These are phyloP conservation scores for Aphanomyces euteiches DNA, from an alignment of 352 stramenopile genomes.

Conservation along the genomic window DNA sequence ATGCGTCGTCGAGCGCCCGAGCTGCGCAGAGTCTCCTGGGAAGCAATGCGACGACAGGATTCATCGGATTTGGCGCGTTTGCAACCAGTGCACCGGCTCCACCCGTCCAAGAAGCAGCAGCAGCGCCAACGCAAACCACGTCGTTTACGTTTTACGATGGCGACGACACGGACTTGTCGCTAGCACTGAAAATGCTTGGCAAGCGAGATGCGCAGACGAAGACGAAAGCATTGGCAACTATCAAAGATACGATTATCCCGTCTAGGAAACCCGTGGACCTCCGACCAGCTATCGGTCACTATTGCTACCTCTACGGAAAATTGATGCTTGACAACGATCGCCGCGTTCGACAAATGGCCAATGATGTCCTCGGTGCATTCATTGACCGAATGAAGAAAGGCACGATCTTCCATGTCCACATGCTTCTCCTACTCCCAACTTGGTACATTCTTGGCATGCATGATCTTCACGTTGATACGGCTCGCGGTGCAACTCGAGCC, in stretches of 20 bases:
- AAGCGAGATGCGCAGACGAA: slow-evolving; percentile 83
- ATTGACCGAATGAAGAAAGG: slow-evolving; percentile 61
- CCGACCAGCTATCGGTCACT: slow-evolving; percentile 69
- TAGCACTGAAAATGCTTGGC: slow-evolving; percentile 80
- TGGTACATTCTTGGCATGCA: slow-evolving; percentile 76
- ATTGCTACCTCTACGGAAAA: slow-evolving; percentile 69
- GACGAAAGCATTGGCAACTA: slow-evolving; percentile 67
- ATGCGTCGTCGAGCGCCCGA: slow-evolving; percentile 71
- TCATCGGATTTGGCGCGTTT: slow-evolving; percentile 61
- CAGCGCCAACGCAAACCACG: slow-evolving; percentile 22
- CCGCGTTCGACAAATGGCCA: slow-evolving; percentile 72
- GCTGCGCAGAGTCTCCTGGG: slow-evolving; percentile 33
- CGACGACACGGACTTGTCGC: slow-evolving; percentile 64
- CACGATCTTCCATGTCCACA: slow-evolving; percentile 51
- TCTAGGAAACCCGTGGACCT: slow-evolving; percentile 53
- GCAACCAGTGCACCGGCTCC: slow-evolving; percentile 25
- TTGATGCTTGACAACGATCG: slow-evolving; percentile 81
- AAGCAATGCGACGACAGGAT: slow-evolving; percentile 36
- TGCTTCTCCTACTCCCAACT: slow-evolving; percentile 67
- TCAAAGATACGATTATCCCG: slow-evolving; percentile 58
- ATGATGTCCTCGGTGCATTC: slow-evolving; percentile 60
- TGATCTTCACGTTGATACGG: slow-evolving; percentile 59
- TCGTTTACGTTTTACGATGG: slow-evolving; percentile 69
- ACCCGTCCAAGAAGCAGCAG: slow-evolving; percentile 29
- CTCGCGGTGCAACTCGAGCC: slow-evolving; percentile 44